These are phyloP conservation scores for Phytomonas serpens DNA, from an alignment of 208 protist genomes.

Conservation along the genomic window DNA sequence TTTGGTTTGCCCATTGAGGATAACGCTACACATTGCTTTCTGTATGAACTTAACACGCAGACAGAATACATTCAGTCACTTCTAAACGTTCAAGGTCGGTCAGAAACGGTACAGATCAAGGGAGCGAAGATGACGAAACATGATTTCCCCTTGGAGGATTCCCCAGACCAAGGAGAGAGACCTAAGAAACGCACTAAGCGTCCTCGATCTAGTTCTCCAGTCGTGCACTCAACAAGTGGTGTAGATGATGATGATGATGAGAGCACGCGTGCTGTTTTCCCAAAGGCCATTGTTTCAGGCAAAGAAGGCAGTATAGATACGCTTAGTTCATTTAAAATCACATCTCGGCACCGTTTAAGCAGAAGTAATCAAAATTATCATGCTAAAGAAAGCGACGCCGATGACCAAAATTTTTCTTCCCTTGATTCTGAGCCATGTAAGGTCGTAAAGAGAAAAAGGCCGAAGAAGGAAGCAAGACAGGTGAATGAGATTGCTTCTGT, in stretches of 20 bases:
- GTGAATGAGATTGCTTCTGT: background rate
- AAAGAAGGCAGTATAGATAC: background rate
- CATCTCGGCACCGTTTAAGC: background rate
- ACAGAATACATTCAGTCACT: conserved; percentile 48
- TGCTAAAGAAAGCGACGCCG: background rate
- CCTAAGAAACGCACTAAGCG: background rate
- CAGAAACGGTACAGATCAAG: background rate
- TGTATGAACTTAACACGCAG: conserved; percentile 58
- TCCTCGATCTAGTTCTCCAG: background rate
- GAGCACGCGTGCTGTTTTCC: background rate
- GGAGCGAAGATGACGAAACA: background rate
- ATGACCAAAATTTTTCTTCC: background rate
- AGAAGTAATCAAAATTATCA: background rate
- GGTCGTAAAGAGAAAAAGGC: background rate
- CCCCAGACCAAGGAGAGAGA: background rate
- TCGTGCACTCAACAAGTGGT: background rate
- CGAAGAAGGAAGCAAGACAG: background rate
- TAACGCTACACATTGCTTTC: conserved; percentile 56
- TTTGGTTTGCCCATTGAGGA: conserved; percentile 37
- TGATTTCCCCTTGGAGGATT: background rate
- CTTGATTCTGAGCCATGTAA: background rate
- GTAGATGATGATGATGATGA: background rate
- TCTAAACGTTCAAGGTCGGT: conserved; percentile 9
- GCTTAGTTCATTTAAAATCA: background rate
- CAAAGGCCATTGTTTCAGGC: background rate